Evolutionary conservation across 768 basidiomycete genomes (phyloP), one percentile per base, ranked within the genome.

Genomic region (Sporobolomyces phaffii): DNA sequence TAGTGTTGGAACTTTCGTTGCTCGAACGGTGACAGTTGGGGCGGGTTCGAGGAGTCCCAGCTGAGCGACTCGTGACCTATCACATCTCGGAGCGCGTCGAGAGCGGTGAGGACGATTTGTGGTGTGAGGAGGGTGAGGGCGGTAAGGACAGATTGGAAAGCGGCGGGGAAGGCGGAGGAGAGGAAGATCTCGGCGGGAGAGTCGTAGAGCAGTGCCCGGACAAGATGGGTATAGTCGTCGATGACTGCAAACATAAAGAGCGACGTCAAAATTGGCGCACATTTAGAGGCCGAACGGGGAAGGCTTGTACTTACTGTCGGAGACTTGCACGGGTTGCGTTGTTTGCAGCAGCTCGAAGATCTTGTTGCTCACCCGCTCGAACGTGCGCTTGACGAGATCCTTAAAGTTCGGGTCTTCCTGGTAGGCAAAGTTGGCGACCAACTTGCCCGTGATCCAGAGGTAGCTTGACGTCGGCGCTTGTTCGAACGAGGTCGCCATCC

Each of bases 381-480:
- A 91, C 41, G 88, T 77, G 24, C 82, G 81, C 60, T 81, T 79
- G 68, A 91, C 83, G 10, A 87, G 79, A 9, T 74, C 78, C 38
- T 84, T 83, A 33, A 96, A 74, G 49, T 77, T 75, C 9, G 81
- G 74, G 67, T 86, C 82, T 40, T 84, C 82, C 62, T 85, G 84
- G 50, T 85, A 81, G 22, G 88, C 90, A 75, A 88, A 96, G 70
- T 84, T 83, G 36, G 81, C 81, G n/a, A 90, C 82, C 31, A 89
- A 78, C 78, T 97, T 97, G 48, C 91, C 89, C 34, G 85, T 86
- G 64, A 98, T 89, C 96, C 96, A 99, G 26, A 98, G 77, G 78
- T 90, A 98, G 70, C 88, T 87, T 15, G 93, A 83, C 74, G 86
- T 85, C 0, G 88, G 89, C 14, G 88, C 90, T 14, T 80, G 78